Percentiles rank a stretch among this genome's conserved stretches.
These are phyloP conservation scores for Papiliotrema fonsecae DNA, from an alignment of 1,284 basidiomycete genomes.

Conservation along the genomic window DNA sequence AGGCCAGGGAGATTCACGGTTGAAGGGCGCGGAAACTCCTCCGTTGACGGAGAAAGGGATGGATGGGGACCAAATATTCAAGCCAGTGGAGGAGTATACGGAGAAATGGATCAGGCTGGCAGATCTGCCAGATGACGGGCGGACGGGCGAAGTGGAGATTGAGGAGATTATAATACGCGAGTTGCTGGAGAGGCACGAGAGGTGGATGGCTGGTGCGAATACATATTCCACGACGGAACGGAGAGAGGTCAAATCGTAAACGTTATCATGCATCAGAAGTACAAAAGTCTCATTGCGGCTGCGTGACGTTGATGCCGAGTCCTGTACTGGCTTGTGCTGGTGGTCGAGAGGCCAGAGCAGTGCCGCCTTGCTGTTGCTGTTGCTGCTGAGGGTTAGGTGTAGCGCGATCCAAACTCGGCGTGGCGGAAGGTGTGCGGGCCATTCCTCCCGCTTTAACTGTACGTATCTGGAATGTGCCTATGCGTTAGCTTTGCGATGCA, in stretches of 20 bases:
- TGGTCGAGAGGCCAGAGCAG: background rate
- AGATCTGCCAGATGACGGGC: conserved; percentile 35
- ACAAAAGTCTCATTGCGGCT: no score
- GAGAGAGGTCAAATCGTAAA: no score
- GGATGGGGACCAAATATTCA: background rate
- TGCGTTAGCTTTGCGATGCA: background rate
- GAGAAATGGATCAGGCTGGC: conserved; percentile 73
- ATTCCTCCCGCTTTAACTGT: conserved; percentile 20
- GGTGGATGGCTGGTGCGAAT: conserved; percentile 54
- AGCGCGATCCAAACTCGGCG: conserved; percentile 11
- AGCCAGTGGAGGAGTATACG: conserved; percentile 46
- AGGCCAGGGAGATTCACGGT: conserved; percentile 23
- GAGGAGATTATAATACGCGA: conserved; percentile 85
- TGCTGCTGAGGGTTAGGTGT: conserved; percentile 8
- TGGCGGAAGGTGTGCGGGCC: conserved; percentile 1
- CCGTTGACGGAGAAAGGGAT: conserved; percentile 7
- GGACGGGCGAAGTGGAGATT: conserved; percentile 57
- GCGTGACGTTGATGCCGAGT: conserved; percentile 14
- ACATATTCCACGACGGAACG: no score
- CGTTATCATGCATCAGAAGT: no score
- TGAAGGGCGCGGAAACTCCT: conserved; percentile 15
- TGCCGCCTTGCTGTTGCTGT: no score
- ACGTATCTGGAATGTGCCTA: conserved; percentile 44
- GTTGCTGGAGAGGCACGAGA: conserved; percentile 65
- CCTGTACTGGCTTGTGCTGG: conserved; percentile 12